Evolutionary conservation across 2,329 filamentous ascomycete species (phyloP), one percentile per base, ranked within the genome.

Genomic region (Leptographium procerum): DNA sequence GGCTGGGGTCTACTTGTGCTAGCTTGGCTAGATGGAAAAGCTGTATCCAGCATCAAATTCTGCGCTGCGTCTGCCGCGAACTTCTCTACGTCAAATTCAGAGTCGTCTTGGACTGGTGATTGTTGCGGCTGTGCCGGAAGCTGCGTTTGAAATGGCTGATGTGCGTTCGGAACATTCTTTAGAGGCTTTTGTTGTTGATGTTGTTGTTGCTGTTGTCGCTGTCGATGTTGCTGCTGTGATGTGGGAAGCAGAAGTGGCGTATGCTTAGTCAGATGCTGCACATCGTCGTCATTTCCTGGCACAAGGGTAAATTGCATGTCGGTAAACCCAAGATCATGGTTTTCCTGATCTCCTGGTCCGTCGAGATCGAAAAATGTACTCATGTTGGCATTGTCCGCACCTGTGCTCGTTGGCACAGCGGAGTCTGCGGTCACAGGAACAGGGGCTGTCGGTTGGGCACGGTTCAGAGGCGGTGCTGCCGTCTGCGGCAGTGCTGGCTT

Each of bases 231-330:
- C 33, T 19, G 2, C 29, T 19, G n/a, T n/a, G 54, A 33, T 24
- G 31, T 14, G 10, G 19, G 4, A 10, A 24, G 10, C 11, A 22
- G 52, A 14, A n/a, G 26, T 28, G 47, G 26, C 26, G 26, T 14
- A n/a, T 50, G 47, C 40, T 24, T 68, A 65, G 40, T 60, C 56
- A 33, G 26, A 11, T 47, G 53, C 1, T 31, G 24, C 14, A 24
- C 36, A 13, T 58, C 59, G 52, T 29, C 60, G 7, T 61, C 59
- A n/a, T 33, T 24, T n/a, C 48, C 48, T 11, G 78, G 76, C 1
- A 76, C 79, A 5, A 82, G 69, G 0, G 77, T 75, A 62, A 83
- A 83, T 40, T 78, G 74, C 77, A 82, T 82, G 61, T 82, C 73
- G 16, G 80, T 82, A 63, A 82, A 83, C 61, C 75, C 75, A 9